Conservation (phyloP, 345 rosid species). For the Eucalyptus tenuipes region DNA sequence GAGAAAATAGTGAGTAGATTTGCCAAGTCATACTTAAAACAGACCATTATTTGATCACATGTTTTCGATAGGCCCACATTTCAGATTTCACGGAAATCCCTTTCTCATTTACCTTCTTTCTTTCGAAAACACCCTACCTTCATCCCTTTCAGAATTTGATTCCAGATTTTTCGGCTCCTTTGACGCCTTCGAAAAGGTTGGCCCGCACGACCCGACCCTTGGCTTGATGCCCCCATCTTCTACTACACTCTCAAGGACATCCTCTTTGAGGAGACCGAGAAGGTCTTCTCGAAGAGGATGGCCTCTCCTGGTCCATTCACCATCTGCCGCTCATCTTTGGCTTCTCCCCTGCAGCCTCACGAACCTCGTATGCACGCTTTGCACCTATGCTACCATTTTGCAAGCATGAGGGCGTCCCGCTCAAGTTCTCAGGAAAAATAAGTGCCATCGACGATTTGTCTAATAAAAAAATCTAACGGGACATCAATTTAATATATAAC, state of each 20-base stretch:
- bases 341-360: background rate
- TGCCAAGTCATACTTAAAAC: background rate
- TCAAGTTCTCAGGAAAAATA: background rate
- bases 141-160: background rate
- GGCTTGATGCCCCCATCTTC: background rate
- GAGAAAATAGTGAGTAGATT: background rate
- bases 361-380: background rate
- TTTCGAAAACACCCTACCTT: background rate
- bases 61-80: background rate
- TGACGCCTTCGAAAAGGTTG: background rate
- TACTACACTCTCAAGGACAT: background rate
- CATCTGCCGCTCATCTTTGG: background rate
- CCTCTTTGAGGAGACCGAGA: background rate
- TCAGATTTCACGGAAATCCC: background rate
- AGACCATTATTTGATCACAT: background rate
- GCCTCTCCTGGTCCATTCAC: background rate
- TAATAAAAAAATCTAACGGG: background rate
- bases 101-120: background rate
- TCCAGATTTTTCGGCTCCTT: background rate
- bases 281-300: background rate
- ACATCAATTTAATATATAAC: background rate
- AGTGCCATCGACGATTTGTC: background rate
- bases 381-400: background rate
- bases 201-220: no score
- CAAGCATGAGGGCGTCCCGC: background rate